Evolutionary conservation across 2,329 filamentous ascomycete species (phyloP), one percentile per base, ranked within the genome.

Genomic region (Venturia oleaginea): DNA sequence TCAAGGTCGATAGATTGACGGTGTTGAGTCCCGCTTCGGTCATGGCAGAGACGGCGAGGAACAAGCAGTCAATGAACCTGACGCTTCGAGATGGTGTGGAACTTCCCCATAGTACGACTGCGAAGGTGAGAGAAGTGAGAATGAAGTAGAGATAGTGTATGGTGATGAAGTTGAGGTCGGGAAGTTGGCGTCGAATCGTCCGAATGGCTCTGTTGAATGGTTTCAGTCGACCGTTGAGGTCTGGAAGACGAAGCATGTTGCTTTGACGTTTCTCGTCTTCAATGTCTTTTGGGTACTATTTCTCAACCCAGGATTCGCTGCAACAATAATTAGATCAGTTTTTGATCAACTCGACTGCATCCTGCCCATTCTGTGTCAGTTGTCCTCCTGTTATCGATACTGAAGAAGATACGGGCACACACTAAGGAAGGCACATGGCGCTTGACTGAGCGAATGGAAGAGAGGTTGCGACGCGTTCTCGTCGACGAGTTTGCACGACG

Each of bases 81-180:
- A 90, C 77, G 67, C 78, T 82, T 62, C 75, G 72, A 22, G 74
- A 70, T 0, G 84, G 82, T 1, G 77, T 78, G 0, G 83, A 84
- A 0, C 81, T 78, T 10, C 77, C 80, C 80, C 82, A 90, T 70
- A 89, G 86, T 62, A 90, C 80, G 65, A 83, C 68, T 17, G 85
- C 85, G 62, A 78, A 79, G 24, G 87, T 37, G 6, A 89, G 71
- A 62, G 78, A 80, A 7, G 81, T 81, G 13, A 75, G 66, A 66
- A 87, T 78, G 71, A 90, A 90, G 74, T 89, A 90, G 61, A 79
- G 72, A 74, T 89, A 88, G 71, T 90, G 87, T 6, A 89, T 69
- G 2, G 83, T 85, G 69, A 87, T 82, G 71, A 84, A 88, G 68
- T 86, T 86, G 66, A 84, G 72, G 4, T 79, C 76, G 11, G 79